Evolutionary conservation across 2,329 filamentous ascomycete species (phyloP).

Genomic region (Paramyrothecium roridum): DNA sequence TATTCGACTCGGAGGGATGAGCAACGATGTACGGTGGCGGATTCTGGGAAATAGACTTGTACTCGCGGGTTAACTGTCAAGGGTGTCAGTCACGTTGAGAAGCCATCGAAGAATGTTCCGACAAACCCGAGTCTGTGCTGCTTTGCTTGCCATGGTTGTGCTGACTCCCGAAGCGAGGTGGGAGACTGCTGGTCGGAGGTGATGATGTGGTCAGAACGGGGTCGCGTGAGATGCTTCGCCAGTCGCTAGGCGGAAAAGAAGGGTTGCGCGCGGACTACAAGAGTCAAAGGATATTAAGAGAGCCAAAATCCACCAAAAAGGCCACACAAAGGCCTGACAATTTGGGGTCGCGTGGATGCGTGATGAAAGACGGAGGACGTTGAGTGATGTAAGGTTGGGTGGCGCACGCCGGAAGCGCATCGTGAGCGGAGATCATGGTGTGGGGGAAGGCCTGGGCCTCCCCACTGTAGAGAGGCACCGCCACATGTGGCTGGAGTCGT

Average conservation of each 20-base stretch:
- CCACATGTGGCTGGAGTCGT: not conserved
- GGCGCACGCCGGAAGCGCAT: not conserved
- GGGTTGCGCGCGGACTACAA: not conserved
- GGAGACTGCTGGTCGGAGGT: constrained; percentile 2
- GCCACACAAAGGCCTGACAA: not conserved
- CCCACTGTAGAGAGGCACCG: not conserved
- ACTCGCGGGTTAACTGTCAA: constrained; percentile 56
- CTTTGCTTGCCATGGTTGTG: constrained; percentile 63
- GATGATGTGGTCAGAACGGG: constrained; percentile 1
- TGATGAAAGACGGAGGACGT: not conserved
- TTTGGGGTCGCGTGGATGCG: not conserved
- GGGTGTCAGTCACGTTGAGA: constrained; percentile 14
- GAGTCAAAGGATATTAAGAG: not conserved
- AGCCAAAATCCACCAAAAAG: not conserved
- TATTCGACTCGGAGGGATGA: constrained; percentile 87
- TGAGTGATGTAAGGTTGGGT: not conserved
- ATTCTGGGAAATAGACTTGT: constrained; percentile 63
- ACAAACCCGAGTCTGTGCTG: constrained; percentile 68
- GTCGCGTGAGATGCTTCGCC: constrained; percentile 14
- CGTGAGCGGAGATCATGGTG: not conserved
- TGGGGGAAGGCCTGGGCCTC: not conserved
- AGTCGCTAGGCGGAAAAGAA: not conserved
- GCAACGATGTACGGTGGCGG: constrained; percentile 87
- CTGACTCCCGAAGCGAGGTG: constrained; percentile 2
- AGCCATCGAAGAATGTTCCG: not conserved